phyloP scores from a whole-genome alignment of 805 yeast species.

The Saccharomycopsis schoenii region DNA sequence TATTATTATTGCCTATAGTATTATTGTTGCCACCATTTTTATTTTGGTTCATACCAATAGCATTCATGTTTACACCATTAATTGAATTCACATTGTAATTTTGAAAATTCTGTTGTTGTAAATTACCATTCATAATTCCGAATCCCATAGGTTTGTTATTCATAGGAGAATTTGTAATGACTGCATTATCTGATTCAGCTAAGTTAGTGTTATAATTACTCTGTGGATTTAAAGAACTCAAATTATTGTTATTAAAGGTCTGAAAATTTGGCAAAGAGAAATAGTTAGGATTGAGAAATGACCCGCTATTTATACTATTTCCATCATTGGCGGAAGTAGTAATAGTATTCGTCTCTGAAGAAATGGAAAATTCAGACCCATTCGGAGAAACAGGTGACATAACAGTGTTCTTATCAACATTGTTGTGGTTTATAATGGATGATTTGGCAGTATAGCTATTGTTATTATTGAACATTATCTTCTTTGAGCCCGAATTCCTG shows the following conservation, averaged over 20 bases:
- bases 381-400: constrained; percentile 13
- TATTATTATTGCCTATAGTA: neutral
- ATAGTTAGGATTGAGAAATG: neutral
- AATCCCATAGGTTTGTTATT: neutral
- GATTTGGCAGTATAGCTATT: neutral
- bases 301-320: neutral
- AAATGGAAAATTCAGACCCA: constrained; percentile 4
- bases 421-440: neutral
- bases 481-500: constrained; percentile 1
- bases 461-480: neutral
- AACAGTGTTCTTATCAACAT: neutral
- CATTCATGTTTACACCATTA: neutral
- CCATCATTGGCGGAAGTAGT: neutral
- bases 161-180: neutral
- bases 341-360: constrained; percentile 1
- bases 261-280: constrained; percentile 1
- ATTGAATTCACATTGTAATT: neutral
- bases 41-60: neutral
- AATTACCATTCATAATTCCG: neutral
- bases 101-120: neutral
- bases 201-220: neutral
- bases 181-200: neutral
- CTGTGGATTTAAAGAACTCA: neutral
- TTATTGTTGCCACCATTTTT: neutral
- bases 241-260: neutral